Percentiles rank a stretch among this genome's conserved stretches.
These are phyloP conservation scores for Cercospora janseana DNA, from an alignment of 2,329 filamentous ascomycete species.

Conservation along the genomic window DNA sequence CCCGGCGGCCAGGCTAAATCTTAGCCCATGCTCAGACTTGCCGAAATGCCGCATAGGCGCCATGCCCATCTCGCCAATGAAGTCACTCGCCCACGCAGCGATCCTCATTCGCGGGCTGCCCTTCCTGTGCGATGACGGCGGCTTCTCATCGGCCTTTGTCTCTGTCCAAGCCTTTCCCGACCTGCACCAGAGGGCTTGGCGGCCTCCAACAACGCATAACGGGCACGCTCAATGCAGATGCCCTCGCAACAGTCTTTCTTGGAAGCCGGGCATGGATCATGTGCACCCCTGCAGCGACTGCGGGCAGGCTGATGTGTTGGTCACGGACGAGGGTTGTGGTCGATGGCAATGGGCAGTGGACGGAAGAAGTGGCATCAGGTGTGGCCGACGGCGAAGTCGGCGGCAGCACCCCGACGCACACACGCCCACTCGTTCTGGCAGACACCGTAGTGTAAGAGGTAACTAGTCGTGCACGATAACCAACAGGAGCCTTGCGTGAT, in stretches of 20 bases:
- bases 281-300: slow-evolving; percentile 2
- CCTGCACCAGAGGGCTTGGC: slow-evolving; percentile 5
- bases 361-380: no score
- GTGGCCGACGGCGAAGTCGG: slow-evolving; percentile 4
- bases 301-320: neutral
- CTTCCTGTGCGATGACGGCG: neutral
- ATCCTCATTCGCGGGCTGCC: slow-evolving; percentile 6
- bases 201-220: neutral
- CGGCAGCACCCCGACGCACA: neutral
- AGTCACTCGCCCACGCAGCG: neutral
- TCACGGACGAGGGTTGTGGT: neutral
- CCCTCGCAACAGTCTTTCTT: slow-evolving; percentile 7
- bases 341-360: no score
- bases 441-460: neutral
- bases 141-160: slow-evolving; percentile 9
- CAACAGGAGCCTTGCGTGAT: slow-evolving; percentile 9
- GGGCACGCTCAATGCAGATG: neutral
- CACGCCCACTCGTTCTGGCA: neutral
- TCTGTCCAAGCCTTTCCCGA: slow-evolving; percentile 9
- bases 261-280: slow-evolving; percentile 7
- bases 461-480: slow-evolving; percentile 11
- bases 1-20: slow-evolving; percentile 5
- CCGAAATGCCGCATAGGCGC: slow-evolving; percentile 1
- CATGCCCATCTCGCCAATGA: neutral
- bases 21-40: neutral